phyloP scores from a whole-genome alignment of 2,329 filamentous ascomycete genomes.

The Biscogniauxia marginata region DNA sequence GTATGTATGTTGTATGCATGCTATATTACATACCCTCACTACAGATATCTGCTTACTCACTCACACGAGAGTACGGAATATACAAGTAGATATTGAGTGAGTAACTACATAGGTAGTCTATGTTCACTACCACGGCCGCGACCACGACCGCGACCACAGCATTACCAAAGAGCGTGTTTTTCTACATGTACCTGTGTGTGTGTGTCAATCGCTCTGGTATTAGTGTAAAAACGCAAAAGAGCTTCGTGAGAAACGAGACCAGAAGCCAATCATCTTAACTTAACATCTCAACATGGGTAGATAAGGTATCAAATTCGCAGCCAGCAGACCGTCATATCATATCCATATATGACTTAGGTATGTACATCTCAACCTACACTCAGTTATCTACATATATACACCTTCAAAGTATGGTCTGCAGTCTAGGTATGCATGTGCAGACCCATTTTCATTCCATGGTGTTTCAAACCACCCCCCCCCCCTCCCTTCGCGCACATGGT shows the following conservation, averaged over 20 bases:
- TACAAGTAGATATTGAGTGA: no score
- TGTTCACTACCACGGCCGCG: neutral
- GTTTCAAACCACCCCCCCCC: neutral
- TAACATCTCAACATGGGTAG: neutral
- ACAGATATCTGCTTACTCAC: neutral
- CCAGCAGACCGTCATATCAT: neutral
- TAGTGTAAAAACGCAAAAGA: neutral
- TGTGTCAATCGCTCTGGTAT: neutral
- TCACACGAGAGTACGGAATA: no score
- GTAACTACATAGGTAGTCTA: neutral
- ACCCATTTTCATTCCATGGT: neutral
- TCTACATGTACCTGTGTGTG: no score
- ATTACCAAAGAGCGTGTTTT: no score
- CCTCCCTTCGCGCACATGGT: neutral
- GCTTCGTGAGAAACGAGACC: neutral
- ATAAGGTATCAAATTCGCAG: neutral
- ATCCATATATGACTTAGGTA: no score
- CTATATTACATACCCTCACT: neutral
- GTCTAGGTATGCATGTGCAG: neutral
- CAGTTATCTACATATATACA: neutral
- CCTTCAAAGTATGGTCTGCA: neutral
- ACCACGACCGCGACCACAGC: no score
- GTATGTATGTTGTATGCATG: no score
- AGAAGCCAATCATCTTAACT: neutral
- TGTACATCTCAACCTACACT: no score